Evolutionary conservation across 2,329 filamentous ascomycete species (phyloP).

Genomic region (Pseudogymnoascus sp.): DNA sequence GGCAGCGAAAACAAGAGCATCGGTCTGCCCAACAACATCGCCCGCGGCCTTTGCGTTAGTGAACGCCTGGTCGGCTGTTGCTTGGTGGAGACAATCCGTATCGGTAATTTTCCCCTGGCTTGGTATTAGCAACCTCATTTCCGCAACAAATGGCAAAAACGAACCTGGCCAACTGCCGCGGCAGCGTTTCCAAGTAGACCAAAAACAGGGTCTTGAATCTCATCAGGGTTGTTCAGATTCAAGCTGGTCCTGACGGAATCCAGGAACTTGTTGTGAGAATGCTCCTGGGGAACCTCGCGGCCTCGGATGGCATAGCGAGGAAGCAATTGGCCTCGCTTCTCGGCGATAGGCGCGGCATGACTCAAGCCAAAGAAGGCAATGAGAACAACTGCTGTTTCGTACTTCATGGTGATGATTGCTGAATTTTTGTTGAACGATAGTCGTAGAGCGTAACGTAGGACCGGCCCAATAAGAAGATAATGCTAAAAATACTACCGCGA

Average conservation of each 20-base stretch:
- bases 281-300: conserved; percentile 50
- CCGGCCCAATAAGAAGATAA: conserved; percentile 21
- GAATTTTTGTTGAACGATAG: conserved; percentile 16
- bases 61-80: conserved; percentile 51
- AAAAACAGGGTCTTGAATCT: conserved; percentile 42
- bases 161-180: conserved; percentile 34
- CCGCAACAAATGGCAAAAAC: neutral
- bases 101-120: conserved; percentile 39
- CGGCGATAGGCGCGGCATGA: conserved; percentile 23
- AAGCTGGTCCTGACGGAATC: conserved; percentile 37
- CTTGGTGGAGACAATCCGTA: conserved; percentile 51
- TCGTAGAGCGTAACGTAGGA: conserved; percentile 21
- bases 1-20: conserved; percentile 45
- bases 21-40: conserved; percentile 43
- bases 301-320: conserved; percentile 17
- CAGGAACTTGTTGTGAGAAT: conserved; percentile 45
- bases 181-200: conserved; percentile 45
- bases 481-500: conserved; percentile 15
- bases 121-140: neutral
- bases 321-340: conserved; percentile 17
- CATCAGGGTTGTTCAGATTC: conserved; percentile 40
- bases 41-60: conserved; percentile 50
- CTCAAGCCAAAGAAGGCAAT: conserved; percentile 25
- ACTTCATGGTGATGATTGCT: conserved; percentile 27
- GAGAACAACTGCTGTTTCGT: conserved; percentile 24